Evolutionary conservation across 352 stramenopile species (phyloP), one percentile per base, ranked within the genome.

Genomic region (Globisporangium abappressorium): DNA sequence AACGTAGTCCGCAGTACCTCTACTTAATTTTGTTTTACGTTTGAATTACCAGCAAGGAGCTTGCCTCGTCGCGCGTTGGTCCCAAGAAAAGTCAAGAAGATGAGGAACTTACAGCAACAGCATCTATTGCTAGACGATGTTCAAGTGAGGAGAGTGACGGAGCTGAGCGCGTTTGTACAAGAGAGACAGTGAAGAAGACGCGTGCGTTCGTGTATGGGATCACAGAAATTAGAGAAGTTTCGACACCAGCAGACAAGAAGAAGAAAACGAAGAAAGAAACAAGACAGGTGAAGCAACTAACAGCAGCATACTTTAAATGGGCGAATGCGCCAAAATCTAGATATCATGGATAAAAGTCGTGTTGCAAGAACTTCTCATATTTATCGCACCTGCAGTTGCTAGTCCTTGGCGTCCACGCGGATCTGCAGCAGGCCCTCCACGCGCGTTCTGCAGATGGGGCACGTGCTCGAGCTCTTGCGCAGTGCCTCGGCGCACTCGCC

Each of bases 351-450:
- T 51, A 18, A 8, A 51, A 51, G 18, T 51, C 43, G 43, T 24
- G 20, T 51, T 51, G 43, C 5, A n/a, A 51, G 30, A 33, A 18
- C 18, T 22, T 51, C 18, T 51, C 18, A 51, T 51, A 51, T 24
- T 51, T 24, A 24, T n/a, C 18, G 43, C 5, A n/a, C n/a, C 5
- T n/a, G 30, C 5, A 22, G 15, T 14, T 51, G 6, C 9, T n/a
- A 70, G 46, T 78, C 67, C 5, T 86, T 90, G 46, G 57, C 62
- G 18, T 87, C 79, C 2, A 92, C 80, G 12, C 83, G 81, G 69
- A 95, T 95, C 64, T 92, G 83, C n/a, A 95, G 69, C 54, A 95
- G 71, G 14, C 82, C 75, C 64, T 94, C 85, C 38, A 95, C 85
- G 22, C 66, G 76, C 41, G 84, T 93, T 28, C 88, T 75, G 73